Percentiles rank a stretch among this genome's conserved stretches.
Evolutionary conservation across 495 filamentous ascomycete genomes (phyloP).

Genomic region (Extremus antarcticus): DNA sequence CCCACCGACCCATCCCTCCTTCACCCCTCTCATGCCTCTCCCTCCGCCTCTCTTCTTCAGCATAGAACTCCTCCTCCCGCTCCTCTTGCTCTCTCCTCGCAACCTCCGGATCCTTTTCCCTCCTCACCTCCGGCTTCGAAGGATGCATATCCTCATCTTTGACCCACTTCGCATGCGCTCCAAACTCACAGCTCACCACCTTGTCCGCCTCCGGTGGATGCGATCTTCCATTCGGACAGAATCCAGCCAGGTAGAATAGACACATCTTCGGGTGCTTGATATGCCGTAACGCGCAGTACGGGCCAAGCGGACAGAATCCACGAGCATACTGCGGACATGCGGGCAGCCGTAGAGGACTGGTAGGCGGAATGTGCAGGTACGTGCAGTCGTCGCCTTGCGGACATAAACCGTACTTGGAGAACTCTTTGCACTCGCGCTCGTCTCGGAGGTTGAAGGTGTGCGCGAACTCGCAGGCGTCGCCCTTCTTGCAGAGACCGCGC

Average conservation of each 20-base stretch:
- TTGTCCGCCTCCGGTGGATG: slow-evolving; percentile 14
- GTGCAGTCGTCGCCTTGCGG: slow-evolving; percentile 93
- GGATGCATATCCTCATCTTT: slow-evolving; percentile 41
- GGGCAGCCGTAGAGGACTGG: slow-evolving; percentile 52
- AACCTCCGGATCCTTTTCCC: slow-evolving; percentile 48
- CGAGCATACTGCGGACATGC: slow-evolving; percentile 89
- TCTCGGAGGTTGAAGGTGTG: slow-evolving; percentile 97
- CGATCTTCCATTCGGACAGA: slow-evolving; percentile 77
- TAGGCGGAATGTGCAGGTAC: slow-evolving; percentile 86
- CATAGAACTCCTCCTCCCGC: slow-evolving; percentile 41
- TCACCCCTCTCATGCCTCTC: slow-evolving; percentile 18
- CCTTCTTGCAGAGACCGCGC: slow-evolving; percentile 94
- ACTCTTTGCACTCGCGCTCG: slow-evolving; percentile 86
- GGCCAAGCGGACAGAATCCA: slow-evolving; percentile 89
- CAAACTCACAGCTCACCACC: slow-evolving; percentile 48
- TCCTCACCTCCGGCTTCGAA: slow-evolving; percentile 56
- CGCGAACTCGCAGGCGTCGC: slow-evolving; percentile 85
- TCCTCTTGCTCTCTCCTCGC: slow-evolving; percentile 36
- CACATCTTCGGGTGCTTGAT: slow-evolving; percentile 61
- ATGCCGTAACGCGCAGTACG: slow-evolving; percentile 76
- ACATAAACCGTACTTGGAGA: slow-evolving; percentile 76
- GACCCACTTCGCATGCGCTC: slow-evolving; percentile 72
- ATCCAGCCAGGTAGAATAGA: slow-evolving; percentile 80
- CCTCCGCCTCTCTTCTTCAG: slow-evolving; percentile 30
- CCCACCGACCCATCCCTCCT: slow-evolving; percentile 14